These are phyloP conservation scores for Podaxis sp. DNA, from an alignment of 768 basidiomycete species.

Conservation along the genomic window DNA sequence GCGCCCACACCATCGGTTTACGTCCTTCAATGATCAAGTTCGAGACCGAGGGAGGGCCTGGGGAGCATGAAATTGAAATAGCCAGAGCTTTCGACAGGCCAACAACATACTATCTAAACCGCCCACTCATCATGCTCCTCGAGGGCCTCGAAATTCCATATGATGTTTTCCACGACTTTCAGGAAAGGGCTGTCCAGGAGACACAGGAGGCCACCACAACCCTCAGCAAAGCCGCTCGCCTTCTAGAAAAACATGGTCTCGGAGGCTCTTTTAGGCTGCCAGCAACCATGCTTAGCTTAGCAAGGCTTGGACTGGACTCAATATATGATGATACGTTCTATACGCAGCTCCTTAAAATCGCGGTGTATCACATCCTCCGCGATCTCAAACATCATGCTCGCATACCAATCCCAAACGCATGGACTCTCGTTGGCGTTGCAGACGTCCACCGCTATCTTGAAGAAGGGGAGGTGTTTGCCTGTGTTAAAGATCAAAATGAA, in stretches of 20 bases:
- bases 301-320: conserved; percentile 44
- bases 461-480: conserved; percentile 62
- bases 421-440: conserved; percentile 72
- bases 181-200: conserved; percentile 51
- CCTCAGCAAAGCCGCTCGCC: conserved; percentile 41
- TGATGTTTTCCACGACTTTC: conserved; percentile 51
- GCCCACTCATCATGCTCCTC: conserved; percentile 67
- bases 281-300: conserved; percentile 49
- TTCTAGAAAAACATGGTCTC: conserved; percentile 58
- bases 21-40: conserved; percentile 74
- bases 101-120: conserved; percentile 55
- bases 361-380: conserved; percentile 63
- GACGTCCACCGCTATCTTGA: conserved; percentile 57
- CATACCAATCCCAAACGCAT: conserved; percentile 63
- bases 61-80: conserved; percentile 55
- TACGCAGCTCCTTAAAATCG: conserved; percentile 49
- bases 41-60: conserved; percentile 31
- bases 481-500: conserved; percentile 44
- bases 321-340: conserved; percentile 47
- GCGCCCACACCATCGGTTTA: conserved; percentile 45
- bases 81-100: conserved; percentile 65
- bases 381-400: conserved; percentile 64
- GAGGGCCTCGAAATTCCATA: conserved; percentile 60
- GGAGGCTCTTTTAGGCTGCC: conserved; percentile 56
- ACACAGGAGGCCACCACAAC: conserved; percentile 42